Evolutionary conservation across 805 yeast genomes (phyloP).

Genomic region (Candida manassasensis): DNA sequence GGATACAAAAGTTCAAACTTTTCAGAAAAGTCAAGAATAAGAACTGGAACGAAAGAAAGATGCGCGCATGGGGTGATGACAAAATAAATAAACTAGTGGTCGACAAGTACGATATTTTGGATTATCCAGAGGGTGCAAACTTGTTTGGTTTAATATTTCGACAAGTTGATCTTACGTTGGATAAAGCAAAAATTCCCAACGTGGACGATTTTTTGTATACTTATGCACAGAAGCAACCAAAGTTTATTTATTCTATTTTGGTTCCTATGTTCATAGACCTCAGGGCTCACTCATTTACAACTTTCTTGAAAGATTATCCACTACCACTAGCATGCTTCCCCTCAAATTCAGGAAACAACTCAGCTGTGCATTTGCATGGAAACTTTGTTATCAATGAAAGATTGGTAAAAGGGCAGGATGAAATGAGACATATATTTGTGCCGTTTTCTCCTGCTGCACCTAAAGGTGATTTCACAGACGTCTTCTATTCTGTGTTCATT

Average conservation of each 20-base stretch:
- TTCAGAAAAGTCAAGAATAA: slow-evolving; percentile 20
- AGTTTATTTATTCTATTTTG: slow-evolving; percentile 49
- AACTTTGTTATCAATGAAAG: slow-evolving; percentile 59
- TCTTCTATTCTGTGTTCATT: slow-evolving; percentile 52
- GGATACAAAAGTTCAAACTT: slow-evolving; percentile 28
- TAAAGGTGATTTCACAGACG: slow-evolving; percentile 33
- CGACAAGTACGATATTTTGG: slow-evolving; percentile 32
- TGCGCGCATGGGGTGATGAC: slow-evolving; percentile 33
- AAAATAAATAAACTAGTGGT: slow-evolving; percentile 23
- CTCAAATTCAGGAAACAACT: slow-evolving; percentile 16
- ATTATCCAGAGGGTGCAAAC: slow-evolving; percentile 30
- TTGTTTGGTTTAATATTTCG: slow-evolving; percentile 25
- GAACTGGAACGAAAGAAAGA: slow-evolving; percentile 22
- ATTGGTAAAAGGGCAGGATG: slow-evolving; percentile 37
- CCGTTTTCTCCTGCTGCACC: slow-evolving; percentile 54
- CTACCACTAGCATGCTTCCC: slow-evolving; percentile 54
- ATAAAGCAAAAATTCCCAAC: slow-evolving; percentile 25
- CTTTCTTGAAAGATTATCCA: slow-evolving; percentile 52
- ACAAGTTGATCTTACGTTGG: slow-evolving; percentile 26
- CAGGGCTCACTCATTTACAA: slow-evolving; percentile 37
- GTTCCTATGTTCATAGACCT: slow-evolving; percentile 47
- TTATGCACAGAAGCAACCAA: slow-evolving; percentile 49
- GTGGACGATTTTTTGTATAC: slow-evolving; percentile 33
- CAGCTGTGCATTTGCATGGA: slow-evolving; percentile 28
- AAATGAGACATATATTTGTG: slow-evolving; percentile 47